phyloP scores from a whole-genome alignment of 2,329 filamentous ascomycete genomes.

The Rhexocercosporidium sp. region DNA sequence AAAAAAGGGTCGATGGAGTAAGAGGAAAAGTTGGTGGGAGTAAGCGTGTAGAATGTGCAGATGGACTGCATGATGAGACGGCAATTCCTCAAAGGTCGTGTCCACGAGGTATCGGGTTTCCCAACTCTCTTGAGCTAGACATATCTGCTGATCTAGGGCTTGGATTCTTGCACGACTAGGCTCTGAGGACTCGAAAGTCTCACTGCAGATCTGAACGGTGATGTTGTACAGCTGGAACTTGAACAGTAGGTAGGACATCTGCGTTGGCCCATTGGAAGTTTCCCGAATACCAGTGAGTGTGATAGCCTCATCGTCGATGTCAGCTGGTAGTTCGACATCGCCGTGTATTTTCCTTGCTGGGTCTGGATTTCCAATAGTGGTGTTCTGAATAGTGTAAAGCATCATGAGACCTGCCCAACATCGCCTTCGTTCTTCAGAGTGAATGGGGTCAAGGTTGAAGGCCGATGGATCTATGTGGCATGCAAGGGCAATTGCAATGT shows the following conservation, averaged over 20 bases:
- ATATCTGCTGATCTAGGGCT: conserved; percentile 21
- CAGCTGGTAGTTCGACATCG: conserved; percentile 19
- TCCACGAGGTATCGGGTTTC: conserved; percentile 19
- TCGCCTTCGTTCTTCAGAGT: conserved; percentile 24
- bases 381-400: conserved; percentile 27
- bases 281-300: conserved; percentile 4
- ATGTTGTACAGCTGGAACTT: conserved; percentile 28
- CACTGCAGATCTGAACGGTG: conserved; percentile 19
- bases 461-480: conserved; percentile 23
- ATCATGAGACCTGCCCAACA: conserved; percentile 29
- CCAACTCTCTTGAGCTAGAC: conserved; percentile 20
- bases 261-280: conserved; percentile 13
- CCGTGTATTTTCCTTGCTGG: conserved; percentile 4
- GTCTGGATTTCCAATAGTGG: conserved; percentile 20
- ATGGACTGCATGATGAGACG: conserved; percentile 17
- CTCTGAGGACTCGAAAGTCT: conserved; percentile 17
- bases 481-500: conserved; percentile 24
- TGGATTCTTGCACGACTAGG: conserved; percentile 11
- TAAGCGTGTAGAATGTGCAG: conserved; percentile 23
- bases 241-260: conserved; percentile 27
- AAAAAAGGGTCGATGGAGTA: conserved; percentile 28
- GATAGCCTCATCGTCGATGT: conserved; percentile 21
- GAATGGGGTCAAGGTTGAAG: conserved; percentile 21
- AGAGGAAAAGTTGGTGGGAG: conserved; percentile 26
- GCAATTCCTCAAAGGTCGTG: conserved; percentile 18